Base-by-base conservation (phyloP, 139 green algal species). In the Diplosphaera chodatii region DNA sequence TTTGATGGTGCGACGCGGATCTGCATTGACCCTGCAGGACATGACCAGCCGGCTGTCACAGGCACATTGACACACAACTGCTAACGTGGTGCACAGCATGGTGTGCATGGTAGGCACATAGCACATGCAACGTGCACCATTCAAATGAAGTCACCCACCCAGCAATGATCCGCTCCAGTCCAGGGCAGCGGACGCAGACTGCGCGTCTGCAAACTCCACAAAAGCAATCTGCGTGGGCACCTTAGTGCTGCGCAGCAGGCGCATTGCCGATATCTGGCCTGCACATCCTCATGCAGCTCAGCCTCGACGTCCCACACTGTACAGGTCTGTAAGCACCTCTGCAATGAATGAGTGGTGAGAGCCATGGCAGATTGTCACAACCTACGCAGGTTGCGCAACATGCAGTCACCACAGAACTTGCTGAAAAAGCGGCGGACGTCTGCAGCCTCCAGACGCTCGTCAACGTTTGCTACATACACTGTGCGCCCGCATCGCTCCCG, bases 401-500 rank as follows among this genome's bases (percentile, higher is more conserved):
- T n/a, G n/a, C n/a, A n/a, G n/a, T n/a, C 75, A 90, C 91, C 94
- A 74, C 94, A 98, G 1, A 97, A 78, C 21, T 79, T 86, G 73
- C 93, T 85, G 71, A 98, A 98, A 73, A 98, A 98, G 15, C 77
- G 71, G 33, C 80, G 73, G 20, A 98, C 83, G 68, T 91, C 86
- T 16, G 80, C 72, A 29, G 76, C 73, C 22, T 91, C 78, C 28
- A 96, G 85, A 56, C 90, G 86, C 64, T 92, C 92, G 78, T 98
- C 91, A 30, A 98, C 93, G 84, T 98, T 97, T 63, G 92, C 92
- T n/a, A 90, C 91, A 72, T 97, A 98, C 22, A 98, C 89, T 16
- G 93, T 98, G 55, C 92, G 80, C 21, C 71, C 77, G 75, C 92
- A 94, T 31, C 77, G 73, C 80, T 87, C 85, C 4, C 79, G 68